Evolutionary conservation across 2,329 filamentous ascomycete species (phyloP).

Genomic region (Epichloe coenophiala): DNA sequence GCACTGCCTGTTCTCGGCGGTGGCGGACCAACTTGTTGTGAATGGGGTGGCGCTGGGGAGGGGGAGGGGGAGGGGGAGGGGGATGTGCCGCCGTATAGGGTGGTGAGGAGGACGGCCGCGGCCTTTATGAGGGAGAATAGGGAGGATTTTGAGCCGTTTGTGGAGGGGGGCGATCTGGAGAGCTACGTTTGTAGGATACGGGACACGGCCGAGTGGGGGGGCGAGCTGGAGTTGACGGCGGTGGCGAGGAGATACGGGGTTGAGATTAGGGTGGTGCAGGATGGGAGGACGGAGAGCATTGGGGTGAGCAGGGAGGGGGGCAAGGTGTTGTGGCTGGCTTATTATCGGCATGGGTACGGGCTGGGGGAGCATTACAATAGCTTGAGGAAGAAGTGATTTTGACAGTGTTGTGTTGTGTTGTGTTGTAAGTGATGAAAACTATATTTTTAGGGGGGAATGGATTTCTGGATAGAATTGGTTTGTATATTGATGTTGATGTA

Average conservation of each 20-base stretch:
- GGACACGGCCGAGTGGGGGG: constrained; percentile 95
- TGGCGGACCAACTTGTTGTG: constrained; percentile 6
- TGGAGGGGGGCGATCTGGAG: constrained; percentile 61
- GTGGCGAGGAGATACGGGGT: constrained; percentile 69
- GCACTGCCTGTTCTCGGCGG: constrained; percentile 83
- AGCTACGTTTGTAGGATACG: constrained; percentile 63
- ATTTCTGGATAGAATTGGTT: too few species aligned
- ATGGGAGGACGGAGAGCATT: constrained; percentile 68
- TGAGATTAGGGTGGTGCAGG: constrained; percentile 74
- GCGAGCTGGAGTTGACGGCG: constrained; percentile 78
- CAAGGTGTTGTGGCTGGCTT: constrained; percentile 67
- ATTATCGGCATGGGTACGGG: constrained; percentile 88
- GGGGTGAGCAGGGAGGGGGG: constrained; percentile 27
- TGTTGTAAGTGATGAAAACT: too few species aligned
- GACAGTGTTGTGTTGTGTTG: too few species aligned
- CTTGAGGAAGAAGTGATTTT: constrained; percentile 35
- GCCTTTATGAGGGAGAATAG: constrained; percentile 60
- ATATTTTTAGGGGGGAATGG: too few species aligned
- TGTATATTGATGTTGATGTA: too few species aligned
- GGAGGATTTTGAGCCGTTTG: constrained; percentile 75
- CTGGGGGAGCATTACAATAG: constrained; percentile 98
- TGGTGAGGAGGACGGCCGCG: constrained; percentile 58
- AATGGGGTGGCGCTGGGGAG: background rate
- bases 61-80: background rate
- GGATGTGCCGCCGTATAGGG: constrained; percentile 39